Evolutionary conservation across 2,329 filamentous ascomycete species (phyloP).

Genomic region (Aspergillus caelatus): DNA sequence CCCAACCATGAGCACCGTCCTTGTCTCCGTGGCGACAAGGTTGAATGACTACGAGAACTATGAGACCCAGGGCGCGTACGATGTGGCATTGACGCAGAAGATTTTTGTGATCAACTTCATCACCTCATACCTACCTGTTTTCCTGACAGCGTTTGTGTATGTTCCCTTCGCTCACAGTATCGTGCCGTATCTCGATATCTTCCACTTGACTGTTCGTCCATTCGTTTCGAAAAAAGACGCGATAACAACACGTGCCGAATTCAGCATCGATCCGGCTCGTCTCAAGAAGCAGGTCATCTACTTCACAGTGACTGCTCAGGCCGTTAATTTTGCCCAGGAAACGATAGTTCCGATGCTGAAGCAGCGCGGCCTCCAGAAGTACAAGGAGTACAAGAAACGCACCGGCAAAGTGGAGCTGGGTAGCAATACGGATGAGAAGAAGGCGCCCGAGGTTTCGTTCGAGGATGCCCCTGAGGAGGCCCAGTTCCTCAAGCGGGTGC

Average conservation of each 20-base stretch:
- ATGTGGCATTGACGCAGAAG: slow-evolving; percentile 85
- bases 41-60: slow-evolving; percentile 91
- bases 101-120: slow-evolving; percentile 98
- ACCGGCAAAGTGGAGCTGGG: slow-evolving; percentile 25
- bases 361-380: slow-evolving; percentile 75
- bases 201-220: slow-evolving; percentile 73
- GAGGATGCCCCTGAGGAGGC: slow-evolving; percentile 77
- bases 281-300: slow-evolving; percentile 93
- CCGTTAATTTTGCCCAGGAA: slow-evolving; percentile 86
- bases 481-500: slow-evolving; percentile 78
- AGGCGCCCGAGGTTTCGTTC: slow-evolving; percentile 41
- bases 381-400: slow-evolving; percentile 46
- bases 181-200: slow-evolving; percentile 86
- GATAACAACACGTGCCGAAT: slow-evolving; percentile 60
- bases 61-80: slow-evolving; percentile 80
- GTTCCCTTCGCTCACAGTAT: slow-evolving; percentile 87
- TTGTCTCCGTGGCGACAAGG: slow-evolving; percentile 77
- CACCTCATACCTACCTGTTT: slow-evolving; percentile 87
- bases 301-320: slow-evolving; percentile 92
- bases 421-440: slow-evolving; percentile 24
- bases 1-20: slow-evolving; percentile 76
- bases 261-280: slow-evolving; percentile 81
- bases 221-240: slow-evolving; percentile 77
- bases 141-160: slow-evolving; percentile 92
- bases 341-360: slow-evolving; percentile 84